These are phyloP conservation scores for Stagonosporopsis cucurbitacearum DNA, from an alignment of 2,329 filamentous ascomycete genomes.

Conservation along the genomic window DNA sequence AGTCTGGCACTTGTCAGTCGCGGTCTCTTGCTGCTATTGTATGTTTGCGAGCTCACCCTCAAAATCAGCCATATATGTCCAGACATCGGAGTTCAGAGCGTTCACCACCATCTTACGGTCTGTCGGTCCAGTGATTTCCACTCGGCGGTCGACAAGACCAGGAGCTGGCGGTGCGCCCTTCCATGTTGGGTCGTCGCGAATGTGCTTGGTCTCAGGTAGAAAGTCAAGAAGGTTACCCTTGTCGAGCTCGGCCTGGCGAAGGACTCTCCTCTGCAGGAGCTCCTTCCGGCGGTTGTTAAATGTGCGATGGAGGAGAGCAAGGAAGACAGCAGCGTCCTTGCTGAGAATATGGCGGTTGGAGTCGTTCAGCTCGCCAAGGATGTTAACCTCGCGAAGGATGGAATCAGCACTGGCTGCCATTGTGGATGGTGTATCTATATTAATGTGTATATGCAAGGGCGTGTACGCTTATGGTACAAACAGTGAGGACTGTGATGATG, in stretches of 20 bases:
- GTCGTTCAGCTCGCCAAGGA: conserved; percentile 80
- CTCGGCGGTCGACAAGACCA: conserved; percentile 87
- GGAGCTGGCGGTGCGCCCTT: conserved; percentile 90
- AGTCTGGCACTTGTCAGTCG: conserved; percentile 65
- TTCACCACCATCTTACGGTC: conserved; percentile 99
- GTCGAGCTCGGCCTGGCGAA: conserved; percentile 92
- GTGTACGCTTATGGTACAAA: conserved; percentile 12
- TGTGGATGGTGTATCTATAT: conserved; percentile 19
- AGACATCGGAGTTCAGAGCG: conserved; percentile 92
- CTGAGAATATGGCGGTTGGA: conserved; percentile 89
- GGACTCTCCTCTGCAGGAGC: conserved; percentile 83
- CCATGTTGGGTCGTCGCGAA: conserved; percentile 94
- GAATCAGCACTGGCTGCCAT: conserved; percentile 64
- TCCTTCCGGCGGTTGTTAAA: conserved; percentile 90
- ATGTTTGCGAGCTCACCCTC: conserved; percentile 69
- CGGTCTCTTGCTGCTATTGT: background rate
- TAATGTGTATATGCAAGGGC: conserved; percentile 13
- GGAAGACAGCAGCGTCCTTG: conserved; percentile 87
- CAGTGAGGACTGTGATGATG: conserved; percentile 34
- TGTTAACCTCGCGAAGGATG: conserved; percentile 85
- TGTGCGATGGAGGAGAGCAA: conserved; percentile 91
- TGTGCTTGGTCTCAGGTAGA: conserved; percentile 91
- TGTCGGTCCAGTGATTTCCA: conserved; percentile 96
- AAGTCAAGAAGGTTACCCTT: conserved; percentile 89
- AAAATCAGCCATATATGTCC: conserved; percentile 99